Percentiles rank a stretch among this genome's conserved stretches.
These are phyloP conservation scores for Pseudogymnoascus sp. DNA, from an alignment of 2,329 filamentous ascomycete genomes.

Conservation along the genomic window DNA sequence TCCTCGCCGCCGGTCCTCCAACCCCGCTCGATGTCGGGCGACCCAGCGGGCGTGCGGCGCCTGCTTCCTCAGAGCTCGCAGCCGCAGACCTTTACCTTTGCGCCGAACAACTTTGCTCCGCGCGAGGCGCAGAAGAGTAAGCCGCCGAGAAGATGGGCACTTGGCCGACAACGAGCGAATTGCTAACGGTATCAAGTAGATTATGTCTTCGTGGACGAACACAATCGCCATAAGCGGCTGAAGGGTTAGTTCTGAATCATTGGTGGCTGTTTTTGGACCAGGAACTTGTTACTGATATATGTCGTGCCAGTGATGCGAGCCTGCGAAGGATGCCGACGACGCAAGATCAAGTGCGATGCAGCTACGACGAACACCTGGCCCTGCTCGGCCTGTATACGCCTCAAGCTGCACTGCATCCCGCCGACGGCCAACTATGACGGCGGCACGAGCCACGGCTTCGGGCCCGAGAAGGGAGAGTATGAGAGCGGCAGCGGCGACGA, in stretches of 20 bases:
- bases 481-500: conserved; percentile 40
- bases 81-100: conserved; percentile 72
- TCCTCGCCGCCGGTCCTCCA: background rate
- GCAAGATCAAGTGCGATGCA: conserved; percentile 97
- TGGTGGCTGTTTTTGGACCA: background rate
- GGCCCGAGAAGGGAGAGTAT: conserved; percentile 41
- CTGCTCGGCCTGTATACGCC: conserved; percentile 83
- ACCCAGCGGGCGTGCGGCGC: conserved; percentile 50
- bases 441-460: conserved; percentile 37
- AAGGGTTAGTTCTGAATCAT: conserved; percentile 58
- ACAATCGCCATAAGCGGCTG: conserved; percentile 93
- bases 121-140: conserved; percentile 82
- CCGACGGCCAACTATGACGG: conserved; percentile 43
- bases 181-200: conserved; percentile 49
- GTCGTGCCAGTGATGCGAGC: conserved; percentile 78
- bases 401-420: conserved; percentile 89
- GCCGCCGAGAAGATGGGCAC: conserved; percentile 12
- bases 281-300: conserved; percentile 19
- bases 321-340: conserved; percentile 86
- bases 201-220: conserved; percentile 98
- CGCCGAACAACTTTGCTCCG: conserved; percentile 55
- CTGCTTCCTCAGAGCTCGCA: conserved; percentile 61
- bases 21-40: conserved; percentile 42
- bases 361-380: conserved; percentile 97
- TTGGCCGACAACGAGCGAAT: background rate